Evolutionary conservation across 164 flowering plant genomes (phyloP).

Genomic region (Stephania yunnanensis): DNA sequence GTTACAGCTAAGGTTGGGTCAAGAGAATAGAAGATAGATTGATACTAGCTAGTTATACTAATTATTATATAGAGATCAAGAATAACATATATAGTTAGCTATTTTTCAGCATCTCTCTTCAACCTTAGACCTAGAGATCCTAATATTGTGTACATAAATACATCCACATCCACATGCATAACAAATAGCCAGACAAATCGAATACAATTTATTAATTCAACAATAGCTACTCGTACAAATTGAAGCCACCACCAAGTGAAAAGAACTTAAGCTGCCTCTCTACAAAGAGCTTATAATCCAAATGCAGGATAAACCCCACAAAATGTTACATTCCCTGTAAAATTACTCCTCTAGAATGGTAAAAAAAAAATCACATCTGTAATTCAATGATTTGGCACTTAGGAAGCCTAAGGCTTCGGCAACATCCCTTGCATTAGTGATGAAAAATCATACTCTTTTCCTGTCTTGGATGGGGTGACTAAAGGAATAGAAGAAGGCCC

Average conservation of each 20-base stretch:
- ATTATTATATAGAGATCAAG: too few relatives aligned
- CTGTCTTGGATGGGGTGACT: conserved; percentile 29
- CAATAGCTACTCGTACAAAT: conserved; percentile 30
- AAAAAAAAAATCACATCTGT: conserved; percentile 8
- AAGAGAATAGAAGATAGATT: too few relatives aligned
- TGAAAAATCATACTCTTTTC: conserved; percentile 54
- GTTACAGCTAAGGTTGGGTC: too few relatives aligned
- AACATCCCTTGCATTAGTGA: conserved; percentile 47
- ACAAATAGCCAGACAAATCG: neutral
- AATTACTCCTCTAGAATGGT: conserved; percentile 17
- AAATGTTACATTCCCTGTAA: conserved; percentile 23
- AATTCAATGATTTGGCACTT: neutral
- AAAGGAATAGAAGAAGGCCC: conserved; percentile 35
- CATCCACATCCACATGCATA: too few relatives aligned
- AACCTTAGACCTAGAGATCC: too few relatives aligned
- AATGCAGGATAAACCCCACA: conserved; percentile 19
- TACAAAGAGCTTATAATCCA: conserved; percentile 35
- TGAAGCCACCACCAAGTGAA: conserved; percentile 22
- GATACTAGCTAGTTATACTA: too few relatives aligned
- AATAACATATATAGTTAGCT: too few relatives aligned
- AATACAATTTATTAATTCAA: conserved; percentile 24
- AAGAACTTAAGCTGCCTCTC: conserved; percentile 20
- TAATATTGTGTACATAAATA: too few relatives aligned
- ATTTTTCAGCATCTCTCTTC: too few relatives aligned
- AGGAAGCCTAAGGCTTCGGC: conserved; percentile 43